These are phyloP conservation scores for Hericium rajendrae DNA, from an alignment of 768 basidiomycete genomes.

Conservation along the genomic window DNA sequence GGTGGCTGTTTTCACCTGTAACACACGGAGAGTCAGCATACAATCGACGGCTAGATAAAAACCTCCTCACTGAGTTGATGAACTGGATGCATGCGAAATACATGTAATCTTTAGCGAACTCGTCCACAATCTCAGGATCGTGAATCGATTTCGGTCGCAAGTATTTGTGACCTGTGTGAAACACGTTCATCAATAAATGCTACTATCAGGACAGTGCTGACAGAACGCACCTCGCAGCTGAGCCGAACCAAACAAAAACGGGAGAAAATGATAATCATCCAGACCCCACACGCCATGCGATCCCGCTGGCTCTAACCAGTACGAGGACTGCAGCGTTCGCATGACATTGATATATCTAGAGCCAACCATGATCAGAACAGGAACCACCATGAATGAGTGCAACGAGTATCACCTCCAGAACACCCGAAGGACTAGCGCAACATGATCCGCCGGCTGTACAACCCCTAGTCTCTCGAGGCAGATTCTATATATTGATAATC, in stretches of 20 bases:
- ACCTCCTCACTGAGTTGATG: slow-evolving; percentile 72
- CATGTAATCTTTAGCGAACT: slow-evolving; percentile 89
- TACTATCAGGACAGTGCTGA: not conserved
- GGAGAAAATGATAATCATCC: slow-evolving; percentile 94
- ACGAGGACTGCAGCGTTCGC: slow-evolving; percentile 83
- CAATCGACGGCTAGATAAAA: not conserved
- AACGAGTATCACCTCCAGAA: slow-evolving; percentile 68
- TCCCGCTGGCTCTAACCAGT: slow-evolving; percentile 98
- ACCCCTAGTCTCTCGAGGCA: slow-evolving; percentile 71
- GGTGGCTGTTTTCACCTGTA: slow-evolving; percentile 88
- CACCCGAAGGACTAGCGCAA: slow-evolving; percentile 67
- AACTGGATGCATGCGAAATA: slow-evolving; percentile 95
- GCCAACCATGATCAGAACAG: not conserved
- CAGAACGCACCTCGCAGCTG: slow-evolving; percentile 48
- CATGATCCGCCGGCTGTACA: slow-evolving; percentile 53
- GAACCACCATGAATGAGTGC: not conserved
- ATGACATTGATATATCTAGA: slow-evolving; percentile 64
- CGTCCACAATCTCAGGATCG: slow-evolving; percentile 82
- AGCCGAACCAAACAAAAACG: slow-evolving; percentile 79
- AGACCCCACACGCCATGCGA: slow-evolving; percentile 98
- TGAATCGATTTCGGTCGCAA: slow-evolving; percentile 90
- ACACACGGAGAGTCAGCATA: not conserved
- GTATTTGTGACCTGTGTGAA: slow-evolving; percentile 56
- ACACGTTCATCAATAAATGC: not conserved
- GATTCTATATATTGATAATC: slow-evolving; percentile 40